Base-by-base conservation (phyloP, 1,139 yeast genomes). In the Waltiozyma sp. region DNA sequence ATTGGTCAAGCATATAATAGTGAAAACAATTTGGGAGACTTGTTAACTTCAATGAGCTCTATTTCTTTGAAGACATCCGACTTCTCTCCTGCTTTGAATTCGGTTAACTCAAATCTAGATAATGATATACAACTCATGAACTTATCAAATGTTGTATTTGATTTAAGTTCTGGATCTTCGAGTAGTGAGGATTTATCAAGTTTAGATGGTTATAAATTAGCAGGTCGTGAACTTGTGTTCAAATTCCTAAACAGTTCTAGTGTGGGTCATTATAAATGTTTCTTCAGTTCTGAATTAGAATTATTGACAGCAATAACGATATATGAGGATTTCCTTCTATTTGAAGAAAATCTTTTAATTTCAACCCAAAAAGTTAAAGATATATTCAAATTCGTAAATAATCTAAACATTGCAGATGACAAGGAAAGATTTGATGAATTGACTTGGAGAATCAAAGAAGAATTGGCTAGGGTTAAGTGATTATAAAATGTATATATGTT, bases 1-100 rank as follows among this genome's bases (percentile, higher is more conserved):
- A 86, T 87, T 53, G 95, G 95, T 16, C 71, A 75, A 38, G 70
- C 66, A 8, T 70, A 65, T 36, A 43, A 46, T 2, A 42, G 39
- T 16, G 42, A 49, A 9, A 39, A 45, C 18, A 24, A 41, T 43
- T 15, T 41, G 40, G n/a, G 24, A 37, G n/a, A 40, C 28, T 21
- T 37, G 16, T 16, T 21, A 35, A 9, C 34, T 3, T 34, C 38
- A 4, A 6, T 38, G 13, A 18, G 21, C 16, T 26, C 39, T 26
- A 5, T 11, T 4, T 26, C 39, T 14, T 31, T 31, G 18, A 31
- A 31, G 34, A 18, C 39, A 40, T 23, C 42, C 42, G 23, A 21
- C 19, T 11, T 19, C 19, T 19, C 28, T 19, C 16, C 38, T 28
- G 18, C 34, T 28, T 19, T 38, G 33, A 23, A 26, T n/a, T 18